Evolutionary conservation across 179 eudicot genomes (phyloP), one percentile per base, ranked within the genome.

Genomic region (Beta lomatogona): DNA sequence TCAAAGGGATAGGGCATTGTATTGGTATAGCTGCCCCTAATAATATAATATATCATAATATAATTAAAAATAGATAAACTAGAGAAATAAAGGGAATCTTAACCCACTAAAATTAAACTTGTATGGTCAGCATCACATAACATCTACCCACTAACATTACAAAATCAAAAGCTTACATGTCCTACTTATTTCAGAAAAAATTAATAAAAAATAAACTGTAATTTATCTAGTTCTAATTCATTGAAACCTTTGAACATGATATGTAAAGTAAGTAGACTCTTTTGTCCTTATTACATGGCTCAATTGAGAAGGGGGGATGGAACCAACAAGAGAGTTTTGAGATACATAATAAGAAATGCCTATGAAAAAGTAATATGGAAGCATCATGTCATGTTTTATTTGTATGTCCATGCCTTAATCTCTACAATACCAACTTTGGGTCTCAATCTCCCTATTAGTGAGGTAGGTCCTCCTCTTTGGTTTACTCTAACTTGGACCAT

Each of bases 181-280:
- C 41, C 41, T 36, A 36, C 41, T 36, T 36, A 36, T 36, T 36
- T 36, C 41, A 36, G n/a, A 28, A 28, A 36, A 36, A 36, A 36
- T 36, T 36, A 36, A 36, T 36, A 36, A 36, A 36, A 36, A 36
- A 2, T 36, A 2, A 36, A 36, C 4, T 22, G 12, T 6, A 9
- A 19, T 50, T 69, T 44, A 14, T 31, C 13, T 70, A 22, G 75
- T 21, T 31, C 13, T 70, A 22, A 58, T 21, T 71, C 18, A 48
- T n/a, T 71, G 54, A 15, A 48, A 71, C 60, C 41, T 54, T 73
- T 73, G 77, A 55, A 73, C 77, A 73, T 55, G 77, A 15, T 44
- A 54, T 73, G 74, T 46, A 71, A 71, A 71, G 74, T 71, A 71
- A 71, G 10, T 71, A 71, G 55, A 6, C 6, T 46, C 53, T 19